Base-by-base conservation (phyloP, 352 stramenopile genomes). In the Globisporangium alternatum region DNA sequence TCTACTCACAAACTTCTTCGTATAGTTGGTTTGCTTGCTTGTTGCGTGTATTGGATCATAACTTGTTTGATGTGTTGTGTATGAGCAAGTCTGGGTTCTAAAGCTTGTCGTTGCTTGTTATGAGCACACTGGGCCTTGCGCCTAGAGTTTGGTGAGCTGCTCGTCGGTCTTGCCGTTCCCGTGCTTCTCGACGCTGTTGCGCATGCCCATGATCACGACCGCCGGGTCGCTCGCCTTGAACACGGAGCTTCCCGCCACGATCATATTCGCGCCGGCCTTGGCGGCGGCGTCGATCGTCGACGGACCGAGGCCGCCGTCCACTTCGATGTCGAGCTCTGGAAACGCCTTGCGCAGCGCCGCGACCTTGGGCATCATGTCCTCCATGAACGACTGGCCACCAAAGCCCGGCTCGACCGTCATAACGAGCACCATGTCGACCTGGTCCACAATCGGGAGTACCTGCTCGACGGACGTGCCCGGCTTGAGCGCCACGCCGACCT, bases 341-440 rank as follows among this genome's bases (percentile, higher is more conserved):
- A 92, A 99, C 62, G 89, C 86, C 41, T 86, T 78, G 48, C 97
- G 83, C 37, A 99, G 71, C 22, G 76, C 78, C 54, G 86, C 76
- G 17, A 99, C 87, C 76, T 99, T 99, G 37, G 77, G 72, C 90
- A 99, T 98, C 90, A 98, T 98, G 69, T 95, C 80, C 31, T 63
- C 68, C 93, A 99, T 99, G 72, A 99, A 99, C 37, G 75, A 90
- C 80, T 99, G 97, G 31, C 97, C 97, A 35, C 94, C 93, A 67
- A 99, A 99, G 56, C 97, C 97, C 25, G 97, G 97, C 79, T 99
- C 95, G 30, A 99, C 97, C 5, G 96, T 99, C 97, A 99, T 99
- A 31, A 99, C 81, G 33, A 99, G 80, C 64, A 98, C 94, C 81
- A 99, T 91, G 70, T 99, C 97, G 31, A 98, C 80, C 33, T 95